Evolutionary conservation across 768 basidiomycete genomes (phyloP).

Genomic region (Hygrocybe punicea): DNA sequence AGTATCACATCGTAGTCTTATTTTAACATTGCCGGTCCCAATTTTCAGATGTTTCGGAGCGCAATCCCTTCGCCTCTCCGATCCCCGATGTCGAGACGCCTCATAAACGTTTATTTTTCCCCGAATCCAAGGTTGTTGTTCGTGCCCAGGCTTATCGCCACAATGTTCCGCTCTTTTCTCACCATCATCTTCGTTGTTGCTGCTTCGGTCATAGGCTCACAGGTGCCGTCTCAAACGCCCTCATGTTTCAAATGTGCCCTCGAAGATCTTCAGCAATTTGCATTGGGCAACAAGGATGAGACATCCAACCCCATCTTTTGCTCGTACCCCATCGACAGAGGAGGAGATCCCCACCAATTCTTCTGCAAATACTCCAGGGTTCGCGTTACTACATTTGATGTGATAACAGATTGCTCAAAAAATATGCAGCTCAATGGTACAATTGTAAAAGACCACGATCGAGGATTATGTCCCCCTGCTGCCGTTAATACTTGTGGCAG

Average conservation of each 20-base stretch:
- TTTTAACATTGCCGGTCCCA: too few species aligned
- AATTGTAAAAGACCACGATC: background rate
- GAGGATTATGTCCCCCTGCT: background rate
- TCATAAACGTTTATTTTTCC: too few species aligned
- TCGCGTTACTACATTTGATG: background rate
- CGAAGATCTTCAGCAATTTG: background rate
- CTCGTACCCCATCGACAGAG: background rate
- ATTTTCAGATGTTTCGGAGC: too few species aligned
- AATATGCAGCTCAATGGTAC: background rate
- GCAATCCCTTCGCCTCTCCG: too few species aligned
- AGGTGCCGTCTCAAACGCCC: background rate
- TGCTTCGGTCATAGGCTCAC: background rate
- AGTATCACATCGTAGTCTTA: too few species aligned
- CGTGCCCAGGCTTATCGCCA: too few species aligned
- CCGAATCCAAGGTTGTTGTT: too few species aligned
- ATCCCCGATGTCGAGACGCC: too few species aligned
- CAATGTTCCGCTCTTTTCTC: background rate
- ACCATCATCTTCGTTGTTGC: background rate
- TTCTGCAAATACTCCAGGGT: conserved; percentile 1
- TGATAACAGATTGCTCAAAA: background rate
- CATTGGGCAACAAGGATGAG: background rate
- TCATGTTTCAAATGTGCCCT: background rate
- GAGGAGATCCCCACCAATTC: background rate
- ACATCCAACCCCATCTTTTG: background rate
- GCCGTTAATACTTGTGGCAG: background rate